A percentile compares a stretch with the other conserved stretches of the same genome.
phyloP scores from a whole-genome alignment of 1,284 basidiomycete genomes.

The Schizopora paradoxa region DNA sequence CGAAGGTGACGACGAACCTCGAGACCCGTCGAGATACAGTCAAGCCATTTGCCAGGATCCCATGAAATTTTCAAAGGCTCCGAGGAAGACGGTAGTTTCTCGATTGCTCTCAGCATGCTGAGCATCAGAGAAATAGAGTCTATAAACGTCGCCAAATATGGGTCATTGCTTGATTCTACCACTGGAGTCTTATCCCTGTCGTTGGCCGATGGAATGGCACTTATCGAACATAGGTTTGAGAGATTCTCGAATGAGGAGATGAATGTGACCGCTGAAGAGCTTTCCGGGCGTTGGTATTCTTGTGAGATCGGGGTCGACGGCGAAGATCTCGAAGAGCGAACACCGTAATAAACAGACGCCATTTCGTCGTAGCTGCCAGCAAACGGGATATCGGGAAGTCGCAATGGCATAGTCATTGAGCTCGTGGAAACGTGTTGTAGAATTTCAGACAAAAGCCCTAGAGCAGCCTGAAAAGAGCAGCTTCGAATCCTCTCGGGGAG shows the following conservation, averaged over 20 bases:
- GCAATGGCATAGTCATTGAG: conserved; percentile 16
- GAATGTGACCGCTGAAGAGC: conserved; percentile 45
- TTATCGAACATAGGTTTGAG: conserved; percentile 40
- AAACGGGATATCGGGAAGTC: conserved; percentile 15
- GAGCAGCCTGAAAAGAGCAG: conserved; percentile 37
- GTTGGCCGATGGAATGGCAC: conserved; percentile 29
- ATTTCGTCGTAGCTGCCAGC: conserved; percentile 16
- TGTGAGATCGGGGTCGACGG: neutral
- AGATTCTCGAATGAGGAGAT: conserved; percentile 51
- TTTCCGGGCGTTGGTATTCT: conserved; percentile 2
- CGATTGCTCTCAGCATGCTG: conserved; percentile 6
- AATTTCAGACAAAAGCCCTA: conserved; percentile 50
- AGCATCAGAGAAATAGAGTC: conserved; percentile 11
- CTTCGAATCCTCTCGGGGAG: conserved; percentile 32
- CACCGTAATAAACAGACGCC: conserved; percentile 17
- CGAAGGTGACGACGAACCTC: conserved; percentile 10
- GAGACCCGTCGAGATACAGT: conserved; percentile 23
- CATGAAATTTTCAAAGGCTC: conserved; percentile 21
- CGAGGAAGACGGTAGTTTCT: neutral
- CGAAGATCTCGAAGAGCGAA: conserved; percentile 5
- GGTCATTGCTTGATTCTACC: neutral
- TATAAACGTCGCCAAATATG: conserved; percentile 6
- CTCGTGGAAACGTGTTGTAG: conserved; percentile 42
- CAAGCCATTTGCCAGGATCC: conserved; percentile 30
- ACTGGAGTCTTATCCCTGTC: neutral